phyloP scores from a whole-genome alignment of 257 asterid genomes.

The Oldenlandia corymbosa region DNA sequence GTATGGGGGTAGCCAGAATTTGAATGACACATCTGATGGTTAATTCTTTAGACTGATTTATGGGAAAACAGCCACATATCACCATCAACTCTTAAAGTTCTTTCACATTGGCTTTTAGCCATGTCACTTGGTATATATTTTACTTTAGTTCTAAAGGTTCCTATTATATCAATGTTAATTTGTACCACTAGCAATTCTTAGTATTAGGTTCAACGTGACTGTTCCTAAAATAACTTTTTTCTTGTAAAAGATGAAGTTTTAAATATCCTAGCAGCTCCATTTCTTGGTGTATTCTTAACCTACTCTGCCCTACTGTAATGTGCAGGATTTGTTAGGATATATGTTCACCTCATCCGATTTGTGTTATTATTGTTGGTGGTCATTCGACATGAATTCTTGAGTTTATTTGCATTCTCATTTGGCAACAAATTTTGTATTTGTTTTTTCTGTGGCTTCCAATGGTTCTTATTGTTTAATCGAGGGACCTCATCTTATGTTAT shows the following conservation, averaged over 20 bases:
- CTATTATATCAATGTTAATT: too few relatives aligned
- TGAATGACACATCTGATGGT: background rate
- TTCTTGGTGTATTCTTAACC: background rate
- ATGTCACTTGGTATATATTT: background rate
- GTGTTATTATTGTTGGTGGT: background rate
- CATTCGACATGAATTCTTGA: background rate
- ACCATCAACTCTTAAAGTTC: background rate
- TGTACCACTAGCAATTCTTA: too few relatives aligned
- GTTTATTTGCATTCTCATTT: background rate
- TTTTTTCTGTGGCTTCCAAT: too few relatives aligned
- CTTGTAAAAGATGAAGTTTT: too few relatives aligned
- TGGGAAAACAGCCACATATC: background rate
- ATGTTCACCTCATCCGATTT: background rate
- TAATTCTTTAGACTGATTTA: background rate
- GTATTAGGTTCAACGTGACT: background rate
- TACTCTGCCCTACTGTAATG: background rate
- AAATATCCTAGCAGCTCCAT: background rate
- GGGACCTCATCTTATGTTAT: slow-evolving; percentile 12
- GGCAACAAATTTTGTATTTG: background rate
- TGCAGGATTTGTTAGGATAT: too few relatives aligned
- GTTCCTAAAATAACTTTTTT: too few relatives aligned
- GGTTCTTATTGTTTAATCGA: background rate
- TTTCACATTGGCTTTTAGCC: background rate
- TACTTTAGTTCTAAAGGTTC: background rate
- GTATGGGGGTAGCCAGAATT: background rate